Base-by-base conservation (phyloP, 495 filamentous ascomycete genomes). In the Talaromyces ruber region DNA sequence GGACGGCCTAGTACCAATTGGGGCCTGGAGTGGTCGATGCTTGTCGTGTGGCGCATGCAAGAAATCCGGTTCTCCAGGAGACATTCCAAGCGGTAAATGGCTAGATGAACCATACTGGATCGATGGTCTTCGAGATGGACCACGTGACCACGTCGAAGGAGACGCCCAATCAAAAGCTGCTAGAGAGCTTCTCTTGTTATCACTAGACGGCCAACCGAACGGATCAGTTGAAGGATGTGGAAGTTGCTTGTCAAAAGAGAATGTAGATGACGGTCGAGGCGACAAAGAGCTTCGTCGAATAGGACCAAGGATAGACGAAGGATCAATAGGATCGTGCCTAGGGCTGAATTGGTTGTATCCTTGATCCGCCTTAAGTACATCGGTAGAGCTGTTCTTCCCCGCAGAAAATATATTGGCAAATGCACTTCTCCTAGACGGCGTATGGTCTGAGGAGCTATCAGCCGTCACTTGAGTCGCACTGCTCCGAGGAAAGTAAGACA, bases 161-260 rank as follows among this genome's bases (percentile, higher is more conserved):
- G 73, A 77, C 43, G 79, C 78, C 86, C 86, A 88, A 56, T 83
- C 79, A 24, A 81, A 76, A 51, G 39, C 21, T 1, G 79, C 81
- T 3, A 87, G 73, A 6, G 83, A 82, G 58, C 83, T 83, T 64
- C 78, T 76, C 55, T 83, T 84, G 21, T 72, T 81, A 21, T 85
- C 82, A 9, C 73, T 71, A 7, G 79, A 77, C 3, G 82, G 81
- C 85, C 86, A 87, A 1, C 85, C 84, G 64, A 88, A 87, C 30
- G 84, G 82, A 52, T 94, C 91, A 8, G 87, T 91, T 2, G 91
- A 93, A 0, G 91, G 91, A 61, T 89, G 82, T 1, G 89, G 88
- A 52, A 93, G 79, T 43, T 75, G 69, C 39, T 82, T 82, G 58
- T 94, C 91, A 57, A 86, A 86, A 0, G 90, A 93, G 7, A 89